phyloP scores from a whole-genome alignment of 2,329 filamentous ascomycete genomes.

The Dactylellina leptospora region DNA sequence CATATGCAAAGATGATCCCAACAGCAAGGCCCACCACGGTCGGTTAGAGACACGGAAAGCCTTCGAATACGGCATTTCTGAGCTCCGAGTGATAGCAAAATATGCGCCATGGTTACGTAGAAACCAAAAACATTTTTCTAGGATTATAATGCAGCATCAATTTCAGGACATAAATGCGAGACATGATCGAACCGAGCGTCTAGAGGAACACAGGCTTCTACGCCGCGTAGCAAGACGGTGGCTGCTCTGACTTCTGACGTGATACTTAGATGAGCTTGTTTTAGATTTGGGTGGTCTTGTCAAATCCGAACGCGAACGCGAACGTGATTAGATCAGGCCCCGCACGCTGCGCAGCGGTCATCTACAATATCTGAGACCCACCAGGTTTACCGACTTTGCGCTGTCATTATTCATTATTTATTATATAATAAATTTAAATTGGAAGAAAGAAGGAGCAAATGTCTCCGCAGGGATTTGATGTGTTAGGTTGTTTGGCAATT shows the following conservation, averaged over 20 bases:
- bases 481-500: slow-evolving; percentile 12
- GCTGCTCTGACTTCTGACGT: slow-evolving; percentile 22
- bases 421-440: too few relatives aligned
- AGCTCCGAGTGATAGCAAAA: not conserved
- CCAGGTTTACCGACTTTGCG: slow-evolving; percentile 9
- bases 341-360: slow-evolving; percentile 24
- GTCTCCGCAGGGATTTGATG: slow-evolving; percentile 14
- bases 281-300: not conserved
- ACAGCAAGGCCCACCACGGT: not conserved
- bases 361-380: slow-evolving; percentile 12
- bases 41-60: slow-evolving; percentile 2
- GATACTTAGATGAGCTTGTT: slow-evolving; percentile 24
- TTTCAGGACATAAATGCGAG: slow-evolving; percentile 11
- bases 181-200: slow-evolving; percentile 5
- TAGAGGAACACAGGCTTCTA: too few relatives aligned
- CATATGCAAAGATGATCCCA: not conserved
- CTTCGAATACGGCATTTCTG: not conserved
- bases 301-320: not conserved
- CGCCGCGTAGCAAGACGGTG: not conserved
- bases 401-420: too few relatives aligned
- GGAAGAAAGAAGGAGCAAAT: slow-evolving; percentile 26
- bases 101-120: slow-evolving; percentile 1
- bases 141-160: not conserved
- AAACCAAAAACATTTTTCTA: not conserved
- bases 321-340: slow-evolving; percentile 19